These are phyloP conservation scores for Cucurbita moschata DNA, from an alignment of 306 rosid genomes.

Conservation along the genomic window DNA sequence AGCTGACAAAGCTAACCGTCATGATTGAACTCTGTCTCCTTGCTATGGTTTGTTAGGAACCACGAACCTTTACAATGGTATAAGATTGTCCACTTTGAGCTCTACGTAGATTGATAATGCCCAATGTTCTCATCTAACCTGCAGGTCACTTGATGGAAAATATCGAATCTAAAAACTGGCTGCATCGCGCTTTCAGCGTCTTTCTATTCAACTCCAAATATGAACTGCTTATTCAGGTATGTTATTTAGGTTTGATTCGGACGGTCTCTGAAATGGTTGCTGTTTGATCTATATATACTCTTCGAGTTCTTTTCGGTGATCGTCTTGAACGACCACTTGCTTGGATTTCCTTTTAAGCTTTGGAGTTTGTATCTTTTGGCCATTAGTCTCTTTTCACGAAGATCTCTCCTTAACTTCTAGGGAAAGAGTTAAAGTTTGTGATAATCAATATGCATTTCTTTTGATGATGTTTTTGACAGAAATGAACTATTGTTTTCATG, in stretches of 20 bases:
- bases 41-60: not conserved
- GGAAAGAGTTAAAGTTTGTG: too few relatives aligned
- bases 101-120: not conserved
- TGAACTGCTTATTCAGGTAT: slow-evolving; percentile 95
- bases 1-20: not conserved
- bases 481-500: not conserved
- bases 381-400: too few relatives aligned
- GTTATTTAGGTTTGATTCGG: not conserved
- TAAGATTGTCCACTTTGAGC: not conserved
- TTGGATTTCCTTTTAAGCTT: too few relatives aligned
- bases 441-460: too few relatives aligned
- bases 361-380: too few relatives aligned
- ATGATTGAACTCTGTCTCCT: not conserved
- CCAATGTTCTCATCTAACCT: slow-evolving; percentile 6
- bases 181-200: slow-evolving; percentile 95
- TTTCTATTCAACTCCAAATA: slow-evolving; percentile 83
- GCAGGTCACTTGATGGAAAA: slow-evolving; percentile 93
- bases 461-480: too few relatives aligned
- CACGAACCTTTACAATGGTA: too few relatives aligned
- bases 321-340: too few relatives aligned
- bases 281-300: not conserved
- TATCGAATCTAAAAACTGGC: slow-evolving; percentile 70
- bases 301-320: not conserved
- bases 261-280: not conserved
- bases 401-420: too few relatives aligned